A percentile compares a stretch with the other conserved stretches of the same genome.
Evolutionary conservation across 495 filamentous ascomycete species (phyloP).

Genomic region (Talaromyces ruber): DNA sequence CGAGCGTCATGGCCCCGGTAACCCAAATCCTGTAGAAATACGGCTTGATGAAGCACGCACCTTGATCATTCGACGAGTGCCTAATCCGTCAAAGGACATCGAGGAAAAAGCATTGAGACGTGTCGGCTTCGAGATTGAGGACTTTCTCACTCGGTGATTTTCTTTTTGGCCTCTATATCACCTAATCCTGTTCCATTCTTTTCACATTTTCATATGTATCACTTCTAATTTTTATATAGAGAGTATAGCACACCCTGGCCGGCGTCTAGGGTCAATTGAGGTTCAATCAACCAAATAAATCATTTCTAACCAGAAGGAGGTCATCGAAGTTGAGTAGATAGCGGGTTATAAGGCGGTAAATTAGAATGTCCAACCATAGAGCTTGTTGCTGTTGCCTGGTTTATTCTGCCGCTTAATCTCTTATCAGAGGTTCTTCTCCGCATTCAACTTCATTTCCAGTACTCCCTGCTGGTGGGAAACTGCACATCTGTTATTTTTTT

Average conservation of each 20-base stretch:
- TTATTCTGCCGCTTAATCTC: conserved; percentile 3
- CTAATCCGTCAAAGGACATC: conserved; percentile 29
- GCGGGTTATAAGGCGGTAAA: neutral
- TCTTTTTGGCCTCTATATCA: neutral
- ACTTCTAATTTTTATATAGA: neutral
- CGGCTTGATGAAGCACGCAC: conserved; percentile 42
- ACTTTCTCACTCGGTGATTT: conserved; percentile 52
- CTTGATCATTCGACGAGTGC: conserved; percentile 48
- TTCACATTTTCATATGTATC: neutral
- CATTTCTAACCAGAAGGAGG: neutral
- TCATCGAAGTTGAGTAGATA: neutral
- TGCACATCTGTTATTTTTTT: neutral
- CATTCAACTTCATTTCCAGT: neutral
- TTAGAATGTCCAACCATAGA: neutral
- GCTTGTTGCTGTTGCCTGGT: neutral
- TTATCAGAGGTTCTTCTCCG: conserved; percentile 1
- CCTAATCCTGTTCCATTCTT: neutral
- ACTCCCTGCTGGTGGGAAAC: neutral
- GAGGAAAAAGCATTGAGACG: conserved; percentile 61
- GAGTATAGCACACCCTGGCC: neutral
- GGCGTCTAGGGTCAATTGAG: neutral
- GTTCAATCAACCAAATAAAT: neutral
- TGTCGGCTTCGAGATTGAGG: conserved; percentile 74
- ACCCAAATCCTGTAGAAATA: conserved; percentile 41
- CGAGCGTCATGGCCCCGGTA: conserved; percentile 25